These are phyloP conservation scores for Hanseniaspora taiwanica DNA, from an alignment of 805 yeast genomes.

Conservation along the genomic window DNA sequence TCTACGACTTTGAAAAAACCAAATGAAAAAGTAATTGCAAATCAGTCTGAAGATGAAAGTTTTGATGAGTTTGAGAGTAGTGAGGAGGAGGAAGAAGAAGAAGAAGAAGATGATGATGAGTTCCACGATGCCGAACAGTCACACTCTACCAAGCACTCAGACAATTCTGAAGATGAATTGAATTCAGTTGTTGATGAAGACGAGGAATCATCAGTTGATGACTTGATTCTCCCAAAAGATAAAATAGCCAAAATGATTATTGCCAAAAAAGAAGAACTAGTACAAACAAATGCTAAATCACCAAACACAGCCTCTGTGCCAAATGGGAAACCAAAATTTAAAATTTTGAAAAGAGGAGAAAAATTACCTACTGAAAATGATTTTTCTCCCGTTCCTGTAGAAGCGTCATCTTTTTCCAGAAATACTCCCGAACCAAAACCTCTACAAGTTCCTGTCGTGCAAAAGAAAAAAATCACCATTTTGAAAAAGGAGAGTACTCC, in stretches of 20 bases:
- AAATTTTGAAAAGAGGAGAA: conserved; percentile 1
- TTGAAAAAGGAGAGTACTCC: too few relatives aligned
- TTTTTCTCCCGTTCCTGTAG: neutral
- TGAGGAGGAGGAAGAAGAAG: conserved; percentile 8
- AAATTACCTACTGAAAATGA: neutral
- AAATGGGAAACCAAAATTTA: neutral
- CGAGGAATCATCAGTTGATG: neutral
- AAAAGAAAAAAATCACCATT: too few relatives aligned
- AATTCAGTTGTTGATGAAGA: neutral
- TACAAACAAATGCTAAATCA: neutral
- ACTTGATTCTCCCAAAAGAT: neutral
- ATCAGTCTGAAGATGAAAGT: conserved; percentile 6
- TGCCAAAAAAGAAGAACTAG: neutral
- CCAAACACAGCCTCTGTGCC: neutral
- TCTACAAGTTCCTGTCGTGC: too few relatives aligned
- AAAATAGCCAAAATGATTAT: neutral
- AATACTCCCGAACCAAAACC: neutral
- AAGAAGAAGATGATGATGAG: neutral
- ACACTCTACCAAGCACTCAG: too few relatives aligned
- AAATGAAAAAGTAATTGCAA: too few relatives aligned
- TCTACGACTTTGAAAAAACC: too few relatives aligned
- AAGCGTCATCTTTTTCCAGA: neutral
- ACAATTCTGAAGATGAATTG: conserved; percentile 1
- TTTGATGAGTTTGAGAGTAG: conserved; percentile 10
- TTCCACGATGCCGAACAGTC: neutral